Percentiles rank a stretch among this genome's conserved stretches.
phyloP scores from a whole-genome alignment of 2,329 filamentous ascomycete genomes.

The Colletotrichum sojae region DNA sequence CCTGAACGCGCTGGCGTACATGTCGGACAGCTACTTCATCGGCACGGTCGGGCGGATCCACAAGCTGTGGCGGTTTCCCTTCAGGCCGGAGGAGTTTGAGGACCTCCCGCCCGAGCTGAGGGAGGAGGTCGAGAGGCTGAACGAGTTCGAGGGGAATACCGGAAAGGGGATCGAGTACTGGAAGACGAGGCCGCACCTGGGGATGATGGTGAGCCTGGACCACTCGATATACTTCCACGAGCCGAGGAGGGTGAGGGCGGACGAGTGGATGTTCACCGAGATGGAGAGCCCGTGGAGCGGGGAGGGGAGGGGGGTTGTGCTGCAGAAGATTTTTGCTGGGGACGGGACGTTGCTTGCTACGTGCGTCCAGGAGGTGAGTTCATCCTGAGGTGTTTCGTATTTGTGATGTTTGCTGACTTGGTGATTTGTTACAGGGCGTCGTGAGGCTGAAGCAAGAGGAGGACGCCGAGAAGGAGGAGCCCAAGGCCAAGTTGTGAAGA shows the following conservation, averaged over 20 bases:
- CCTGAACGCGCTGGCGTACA: slow-evolving; percentile 90
- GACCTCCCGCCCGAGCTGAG: slow-evolving; percentile 59
- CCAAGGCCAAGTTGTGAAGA: slow-evolving; percentile 50
- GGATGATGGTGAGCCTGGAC: slow-evolving; percentile 90
- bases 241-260: slow-evolving; percentile 69
- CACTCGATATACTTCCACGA: slow-evolving; percentile 81
- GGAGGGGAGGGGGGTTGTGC: slow-evolving; percentile 82
- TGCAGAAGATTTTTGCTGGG: slow-evolving; percentile 79
- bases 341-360: slow-evolving; percentile 83
- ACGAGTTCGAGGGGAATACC: slow-evolving; percentile 59
- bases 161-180: slow-evolving; percentile 63
- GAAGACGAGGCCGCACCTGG: slow-evolving; percentile 70
- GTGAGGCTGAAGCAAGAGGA: slow-evolving; percentile 63
- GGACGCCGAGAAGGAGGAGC: slow-evolving; percentile 49
- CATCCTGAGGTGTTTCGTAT: neutral
- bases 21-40: slow-evolving; percentile 94
- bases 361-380: slow-evolving; percentile 81
- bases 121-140: slow-evolving; percentile 54
- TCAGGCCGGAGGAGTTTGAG: slow-evolving; percentile 67
- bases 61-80: slow-evolving; percentile 81
- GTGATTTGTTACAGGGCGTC: slow-evolving; percentile 58
- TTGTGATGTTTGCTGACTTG: slow-evolving; percentile 40
- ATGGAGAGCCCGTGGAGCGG: slow-evolving; percentile 87
- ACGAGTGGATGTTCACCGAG: slow-evolving; percentile 85
- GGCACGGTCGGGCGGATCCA: slow-evolving; percentile 88